These are phyloP conservation scores for Heimioporus sp. DNA, from an alignment of 768 basidiomycete species.

Conservation along the genomic window DNA sequence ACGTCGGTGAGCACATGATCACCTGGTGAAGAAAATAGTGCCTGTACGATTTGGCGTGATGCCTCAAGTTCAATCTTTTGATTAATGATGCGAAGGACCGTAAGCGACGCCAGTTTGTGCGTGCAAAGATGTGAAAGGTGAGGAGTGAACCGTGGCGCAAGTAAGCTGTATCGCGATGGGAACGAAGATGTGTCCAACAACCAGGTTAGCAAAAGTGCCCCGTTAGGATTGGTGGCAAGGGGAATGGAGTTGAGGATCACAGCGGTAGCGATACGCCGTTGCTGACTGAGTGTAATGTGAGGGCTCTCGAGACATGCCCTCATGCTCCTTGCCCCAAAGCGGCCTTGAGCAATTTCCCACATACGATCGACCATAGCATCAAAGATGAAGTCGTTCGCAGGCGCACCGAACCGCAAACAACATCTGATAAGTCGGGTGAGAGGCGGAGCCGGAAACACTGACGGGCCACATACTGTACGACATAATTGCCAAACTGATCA, in stretches of 20 bases:
- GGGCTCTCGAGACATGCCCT: slow-evolving; percentile 93
- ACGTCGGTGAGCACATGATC: slow-evolving; percentile 94
- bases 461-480: slow-evolving; percentile 70
- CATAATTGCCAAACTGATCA: slow-evolving; percentile 93
- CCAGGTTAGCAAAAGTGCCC: slow-evolving; percentile 94
- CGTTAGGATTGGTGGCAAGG: slow-evolving; percentile 96
- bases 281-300: slow-evolving; percentile 82
- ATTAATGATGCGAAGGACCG: slow-evolving; percentile 93
- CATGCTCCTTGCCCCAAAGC: slow-evolving; percentile 98
- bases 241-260: slow-evolving; percentile 97
- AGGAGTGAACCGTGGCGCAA: slow-evolving; percentile 95
- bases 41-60: slow-evolving; percentile 80
- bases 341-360: slow-evolving; percentile 98
- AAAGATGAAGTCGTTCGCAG: slow-evolving; percentile 93
- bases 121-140: slow-evolving; percentile 97
- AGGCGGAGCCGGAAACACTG: not conserved
- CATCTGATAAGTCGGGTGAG: slow-evolving; percentile 48
- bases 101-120: slow-evolving; percentile 94
- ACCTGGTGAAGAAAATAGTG: slow-evolving; percentile 84
- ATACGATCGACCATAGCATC: slow-evolving; percentile 97
- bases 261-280: slow-evolving; percentile 92
- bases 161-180: slow-evolving; percentile 90
- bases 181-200: slow-evolving; percentile 92
- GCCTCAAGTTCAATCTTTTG: slow-evolving; percentile 93
- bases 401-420: slow-evolving; percentile 87